Percentiles rank a stretch among this genome's conserved stretches.
Evolutionary conservation across 768 basidiomycete species (phyloP).

Genomic region (Boletales sp.): DNA sequence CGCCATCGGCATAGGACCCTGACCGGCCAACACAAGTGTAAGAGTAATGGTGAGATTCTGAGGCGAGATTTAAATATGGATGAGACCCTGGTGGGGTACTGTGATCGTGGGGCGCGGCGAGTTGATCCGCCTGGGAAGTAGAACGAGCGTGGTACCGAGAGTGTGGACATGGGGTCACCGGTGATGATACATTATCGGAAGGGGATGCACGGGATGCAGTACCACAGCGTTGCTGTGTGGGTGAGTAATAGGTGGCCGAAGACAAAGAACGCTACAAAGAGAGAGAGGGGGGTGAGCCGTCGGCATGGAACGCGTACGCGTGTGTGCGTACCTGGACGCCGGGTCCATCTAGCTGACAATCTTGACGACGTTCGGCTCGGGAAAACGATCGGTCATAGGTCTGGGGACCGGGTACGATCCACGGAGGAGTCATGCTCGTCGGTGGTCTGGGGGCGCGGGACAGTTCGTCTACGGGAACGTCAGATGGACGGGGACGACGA

Average conservation of each 20-base stretch:
- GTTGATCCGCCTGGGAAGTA: constrained; percentile 27
- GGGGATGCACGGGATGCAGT: constrained; percentile 12
- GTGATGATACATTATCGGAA: constrained; percentile 23
- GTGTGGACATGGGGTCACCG: constrained; percentile 15
- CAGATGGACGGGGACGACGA: not conserved
- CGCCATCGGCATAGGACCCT: constrained; percentile 18
- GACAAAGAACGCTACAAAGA: constrained; percentile 20
- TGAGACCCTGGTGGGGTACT: constrained; percentile 20
- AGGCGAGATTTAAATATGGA: constrained; percentile 20
- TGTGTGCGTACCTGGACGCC: constrained; percentile 26
- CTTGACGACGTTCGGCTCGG: constrained; percentile 23
- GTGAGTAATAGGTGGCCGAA: constrained; percentile 17
- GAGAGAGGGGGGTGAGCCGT: constrained; percentile 1
- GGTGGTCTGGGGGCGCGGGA: constrained; percentile 37
- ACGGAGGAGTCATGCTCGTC: constrained; percentile 39
- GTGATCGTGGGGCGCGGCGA: constrained; percentile 28
- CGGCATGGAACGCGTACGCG: not conserved
- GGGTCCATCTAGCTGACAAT: constrained; percentile 24
- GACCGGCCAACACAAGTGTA: constrained; percentile 14
- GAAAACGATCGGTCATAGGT: constrained; percentile 22
- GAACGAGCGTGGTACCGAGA: constrained; percentile 24
- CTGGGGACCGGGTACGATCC: constrained; percentile 40
- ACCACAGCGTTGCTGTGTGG: constrained; percentile 26
- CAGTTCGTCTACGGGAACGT: constrained; percentile 41
- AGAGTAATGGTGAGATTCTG: constrained; percentile 19